Evolutionary conservation across 2,329 filamentous ascomycete genomes (phyloP), one percentile per base, ranked within the genome.

Genomic region (Scopulariopsis brevicaulis): DNA sequence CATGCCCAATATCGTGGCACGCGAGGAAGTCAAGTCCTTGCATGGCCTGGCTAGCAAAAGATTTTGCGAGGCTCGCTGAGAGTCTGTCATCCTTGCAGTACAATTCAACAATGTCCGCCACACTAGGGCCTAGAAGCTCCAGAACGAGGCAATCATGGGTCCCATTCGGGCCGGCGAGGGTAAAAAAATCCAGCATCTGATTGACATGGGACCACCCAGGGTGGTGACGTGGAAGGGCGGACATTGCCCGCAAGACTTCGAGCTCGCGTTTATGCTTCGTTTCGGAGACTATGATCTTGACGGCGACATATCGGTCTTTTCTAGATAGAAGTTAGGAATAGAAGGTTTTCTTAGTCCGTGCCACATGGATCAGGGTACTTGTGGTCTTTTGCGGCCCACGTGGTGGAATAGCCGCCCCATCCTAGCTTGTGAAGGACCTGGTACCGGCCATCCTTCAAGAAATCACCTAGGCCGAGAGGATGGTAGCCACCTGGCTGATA

Each of bases 401-500:
- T 72, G 2, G 75, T 78, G 0, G 72, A 73, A 60, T 65, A 74
- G 11, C 70, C 67, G 43, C 75, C 74, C 62, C 65, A 74, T 34
- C 74, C 73, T 55, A 77, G 62, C 61, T 78, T 78, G 53, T 74
- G 69, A n/a, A 73, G 60, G 46, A 76, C 62, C 43, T 66, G 66
- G 57, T 78, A 79, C 12, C 72, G 68, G 4, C 65, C 69, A 60
- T 70, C 55, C 3, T 59, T 61, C 54, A 76, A 72, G 1, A 59
- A 59, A 46, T 77, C 70, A 11, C 72, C 73, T 4, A 78, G 63
- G 34, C 60, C 62, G 5, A 74, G 63, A 3, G 74, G 73, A 63
- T 77, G 73, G 57, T 70, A 76, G 18, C 73, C 74, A 5, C 73
- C 72, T 20, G 63, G 63, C 37, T 59, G 56, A 62, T 76, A 75